A percentile compares a stretch with the other conserved stretches of the same genome.
Conservation (phyloP, 2,329 filamentous ascomycete species). For the Rutstroemia sp. region DNA sequence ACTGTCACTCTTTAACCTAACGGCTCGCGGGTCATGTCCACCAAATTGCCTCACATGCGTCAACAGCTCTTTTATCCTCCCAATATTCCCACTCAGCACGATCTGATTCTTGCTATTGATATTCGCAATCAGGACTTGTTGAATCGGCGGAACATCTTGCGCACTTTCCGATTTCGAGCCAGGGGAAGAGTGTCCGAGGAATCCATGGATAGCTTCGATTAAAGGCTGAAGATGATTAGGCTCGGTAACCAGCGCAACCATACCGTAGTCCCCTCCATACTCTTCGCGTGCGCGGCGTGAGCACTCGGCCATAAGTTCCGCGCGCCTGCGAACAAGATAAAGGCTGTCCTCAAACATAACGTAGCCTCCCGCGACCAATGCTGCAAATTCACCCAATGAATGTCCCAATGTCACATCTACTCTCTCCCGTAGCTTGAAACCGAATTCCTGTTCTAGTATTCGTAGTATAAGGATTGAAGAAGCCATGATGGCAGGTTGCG, state of each 20-base stretch:
- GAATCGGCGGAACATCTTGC: conserved; percentile 63
- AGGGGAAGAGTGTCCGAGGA: conserved; percentile 62
- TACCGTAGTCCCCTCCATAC: conserved; percentile 79
- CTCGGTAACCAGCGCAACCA: conserved; percentile 89
- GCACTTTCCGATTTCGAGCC: conserved; percentile 61
- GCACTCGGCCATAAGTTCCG: conserved; percentile 75
- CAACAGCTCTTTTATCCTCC: conserved; percentile 71
- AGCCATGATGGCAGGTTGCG: conserved; percentile 94
- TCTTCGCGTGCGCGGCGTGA: conserved; percentile 57
- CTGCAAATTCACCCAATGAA: conserved; percentile 88
- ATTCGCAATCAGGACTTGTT: conserved; percentile 87
- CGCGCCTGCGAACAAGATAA: conserved; percentile 66
- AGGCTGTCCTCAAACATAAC: conserved; percentile 72
- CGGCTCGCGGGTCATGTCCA: conserved; percentile 83
- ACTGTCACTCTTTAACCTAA: conserved; percentile 77
- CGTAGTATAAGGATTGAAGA: conserved; percentile 85
- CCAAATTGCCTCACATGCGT: conserved; percentile 83
- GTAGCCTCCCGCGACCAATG: conserved; percentile 77
- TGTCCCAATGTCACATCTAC: conserved; percentile 84
- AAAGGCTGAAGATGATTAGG: conserved; percentile 64
- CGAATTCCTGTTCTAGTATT: conserved; percentile 78
- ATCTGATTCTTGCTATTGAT: conserved; percentile 96
- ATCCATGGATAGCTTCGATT: conserved; percentile 68
- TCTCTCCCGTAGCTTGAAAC: conserved; percentile 60
- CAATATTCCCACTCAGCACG: conserved; percentile 81